These are phyloP conservation scores for Mrakia blollopis DNA, from an alignment of 768 basidiomycete species.

Conservation along the genomic window DNA sequence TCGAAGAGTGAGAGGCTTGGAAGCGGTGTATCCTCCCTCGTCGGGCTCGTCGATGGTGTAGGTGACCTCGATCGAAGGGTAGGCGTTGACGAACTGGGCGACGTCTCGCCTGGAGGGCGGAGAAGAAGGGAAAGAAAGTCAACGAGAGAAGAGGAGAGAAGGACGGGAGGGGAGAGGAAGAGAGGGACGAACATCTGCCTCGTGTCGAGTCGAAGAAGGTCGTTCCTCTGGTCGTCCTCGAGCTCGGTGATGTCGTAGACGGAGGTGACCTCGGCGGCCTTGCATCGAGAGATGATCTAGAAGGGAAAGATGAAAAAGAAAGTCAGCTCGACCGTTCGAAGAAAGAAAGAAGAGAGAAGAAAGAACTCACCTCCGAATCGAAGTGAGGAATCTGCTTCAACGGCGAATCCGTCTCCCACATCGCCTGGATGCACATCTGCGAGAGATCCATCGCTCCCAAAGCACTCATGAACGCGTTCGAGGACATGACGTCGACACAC, in stretches of 20 bases:
- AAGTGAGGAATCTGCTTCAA: conserved; percentile 96
- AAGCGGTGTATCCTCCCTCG: conserved; percentile 54
- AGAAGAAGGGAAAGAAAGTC: conserved; percentile 33
- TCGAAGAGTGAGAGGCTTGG: conserved; percentile 72
- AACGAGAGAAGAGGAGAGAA: not conserved
- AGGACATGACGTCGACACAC: conserved; percentile 96
- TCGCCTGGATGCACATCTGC: conserved; percentile 97
- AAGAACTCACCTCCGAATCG: conserved; percentile 64
- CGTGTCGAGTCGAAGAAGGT: conserved; percentile 75
- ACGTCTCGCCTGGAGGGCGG: conserved; percentile 69
- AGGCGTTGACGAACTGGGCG: conserved; percentile 91
- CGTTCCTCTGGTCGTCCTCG: conserved; percentile 82
- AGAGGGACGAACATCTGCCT: conserved; percentile 69
- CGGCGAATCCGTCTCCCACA: conserved; percentile 96
- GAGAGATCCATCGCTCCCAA: conserved; percentile 95
- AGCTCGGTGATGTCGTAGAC: conserved; percentile 99
- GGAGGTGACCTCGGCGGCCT: conserved; percentile 70
- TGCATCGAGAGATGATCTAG: conserved; percentile 77
- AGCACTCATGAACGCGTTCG: conserved; percentile 90
- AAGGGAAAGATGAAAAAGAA: not conserved
- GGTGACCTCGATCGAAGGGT: conserved; percentile 89
- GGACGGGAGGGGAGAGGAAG: not conserved
- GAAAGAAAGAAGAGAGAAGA: not conserved
- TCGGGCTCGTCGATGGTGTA: conserved; percentile 75
- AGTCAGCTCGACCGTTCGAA: not conserved